Conservation (phyloP, 179 eudicot species). For the Camellia oleifera region DNA sequence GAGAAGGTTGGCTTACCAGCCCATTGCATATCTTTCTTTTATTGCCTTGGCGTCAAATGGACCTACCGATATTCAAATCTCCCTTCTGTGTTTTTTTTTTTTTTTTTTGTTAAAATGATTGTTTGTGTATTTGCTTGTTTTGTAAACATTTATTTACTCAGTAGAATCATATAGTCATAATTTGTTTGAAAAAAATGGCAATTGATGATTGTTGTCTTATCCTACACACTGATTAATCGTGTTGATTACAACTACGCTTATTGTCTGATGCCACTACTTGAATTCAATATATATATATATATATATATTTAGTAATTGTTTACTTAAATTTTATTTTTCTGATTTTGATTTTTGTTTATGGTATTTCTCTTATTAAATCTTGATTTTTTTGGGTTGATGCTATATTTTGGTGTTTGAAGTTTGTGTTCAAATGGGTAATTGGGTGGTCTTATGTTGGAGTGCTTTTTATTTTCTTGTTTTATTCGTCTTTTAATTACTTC, state of each 20-base stretch:
- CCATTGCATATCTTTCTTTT: slow-evolving; percentile 37
- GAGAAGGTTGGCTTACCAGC: slow-evolving; percentile 69
- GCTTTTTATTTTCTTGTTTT: no score
- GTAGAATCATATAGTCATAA: background rate
- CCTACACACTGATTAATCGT: slow-evolving; percentile 52
- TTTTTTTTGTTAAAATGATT: no score
- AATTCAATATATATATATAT: no score
- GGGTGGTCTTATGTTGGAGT: no score
- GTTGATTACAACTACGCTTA: slow-evolving; percentile 59
- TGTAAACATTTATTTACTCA: background rate
- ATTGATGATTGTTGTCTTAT: slow-evolving; percentile 41
- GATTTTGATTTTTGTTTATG: background rate
- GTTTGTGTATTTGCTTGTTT: background rate
- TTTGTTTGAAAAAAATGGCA: slow-evolving; percentile 18
- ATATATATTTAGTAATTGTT: background rate
- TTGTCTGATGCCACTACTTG: slow-evolving; percentile 42
- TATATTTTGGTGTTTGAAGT: background rate
- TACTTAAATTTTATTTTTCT: background rate
- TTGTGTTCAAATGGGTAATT: background rate
- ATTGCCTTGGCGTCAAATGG: slow-evolving; percentile 75
- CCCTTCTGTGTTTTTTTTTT: no score
- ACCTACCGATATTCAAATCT: slow-evolving; percentile 34
- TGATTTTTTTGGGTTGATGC: no score
- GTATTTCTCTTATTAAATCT: background rate
- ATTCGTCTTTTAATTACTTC: background rate